Conservation (phyloP, 1,139 yeast species). For the Yamadazyma aaseri region DNA sequence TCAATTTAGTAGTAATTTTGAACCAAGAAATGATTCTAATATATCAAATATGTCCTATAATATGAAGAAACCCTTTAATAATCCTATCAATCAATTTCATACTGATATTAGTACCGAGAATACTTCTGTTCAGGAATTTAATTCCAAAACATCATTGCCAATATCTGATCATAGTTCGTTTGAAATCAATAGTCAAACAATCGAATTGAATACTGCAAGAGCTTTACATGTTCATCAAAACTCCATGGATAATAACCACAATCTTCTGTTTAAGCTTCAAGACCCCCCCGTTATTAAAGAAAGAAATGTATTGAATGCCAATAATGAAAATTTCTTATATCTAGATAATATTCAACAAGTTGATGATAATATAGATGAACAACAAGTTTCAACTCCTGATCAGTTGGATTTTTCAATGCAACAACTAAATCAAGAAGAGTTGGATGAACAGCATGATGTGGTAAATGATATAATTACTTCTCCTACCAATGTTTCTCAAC, state of each 20-base stretch:
- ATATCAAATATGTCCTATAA: not conserved
- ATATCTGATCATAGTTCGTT: slow-evolving; percentile 14
- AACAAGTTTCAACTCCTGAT: slow-evolving; percentile 2
- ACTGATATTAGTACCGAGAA: slow-evolving; percentile 10
- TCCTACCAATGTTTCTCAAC: slow-evolving; percentile 8
- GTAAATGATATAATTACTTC: slow-evolving; percentile 11
- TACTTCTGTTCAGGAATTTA: slow-evolving; percentile 10
- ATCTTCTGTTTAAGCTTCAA: slow-evolving; percentile 8
- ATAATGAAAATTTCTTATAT: slow-evolving; percentile 1
- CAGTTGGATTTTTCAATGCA: not conserved
- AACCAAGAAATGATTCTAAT: slow-evolving; percentile 5
- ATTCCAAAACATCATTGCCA: slow-evolving; percentile 17
- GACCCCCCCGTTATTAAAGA: slow-evolving; percentile 22
- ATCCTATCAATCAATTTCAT: not conserved
- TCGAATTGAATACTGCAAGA: slow-evolving; percentile 19
- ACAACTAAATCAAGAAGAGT: slow-evolving; percentile 1
- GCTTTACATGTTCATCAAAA: slow-evolving; percentile 15
- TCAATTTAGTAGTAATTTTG: slow-evolving; percentile 7
- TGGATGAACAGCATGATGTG: slow-evolving; percentile 7
- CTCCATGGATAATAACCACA: slow-evolving; percentile 11
- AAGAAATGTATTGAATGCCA: slow-evolving; percentile 1
- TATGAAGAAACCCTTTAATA: not conserved
- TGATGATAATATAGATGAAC: slow-evolving; percentile 11
- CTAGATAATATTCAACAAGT: slow-evolving; percentile 9
- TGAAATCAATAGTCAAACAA: slow-evolving; percentile 17